Base-by-base conservation (phyloP, 2,329 filamentous ascomycete genomes). In the Aspergillus clavatus region DNA sequence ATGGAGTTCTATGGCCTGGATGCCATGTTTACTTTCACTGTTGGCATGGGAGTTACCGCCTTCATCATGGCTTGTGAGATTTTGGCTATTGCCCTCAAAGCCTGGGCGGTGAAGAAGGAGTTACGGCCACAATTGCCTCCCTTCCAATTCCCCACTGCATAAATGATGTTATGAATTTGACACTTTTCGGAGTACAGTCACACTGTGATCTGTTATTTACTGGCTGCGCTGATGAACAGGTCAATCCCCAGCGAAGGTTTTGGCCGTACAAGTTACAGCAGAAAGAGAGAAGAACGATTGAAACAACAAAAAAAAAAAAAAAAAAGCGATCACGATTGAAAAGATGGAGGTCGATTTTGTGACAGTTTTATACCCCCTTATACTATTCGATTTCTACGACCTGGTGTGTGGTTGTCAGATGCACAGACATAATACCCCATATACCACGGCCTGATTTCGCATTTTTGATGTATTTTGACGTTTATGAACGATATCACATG, bases 11-110 rank as follows among this genome's bases (percentile, higher is more conserved):
- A 90, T 61, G 69, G 83, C 3, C 72, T 95, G 12, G 87, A 95
- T 60, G 87, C 87, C 52, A 96, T 95, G 89, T 93, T 95, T 67
- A 81, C 89, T 50, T 95, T 95, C 68, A 95, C 89, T 0, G 79
- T 95, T 26, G 86, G 83, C 7, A 86, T 94, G 80, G 91, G 90
- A 2, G 64, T 94, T 5, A 87, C 89, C 1, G 85, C 84, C 2
- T 75, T 95, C 40, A 68, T 95, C 41, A 91, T 96, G 86, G 83
- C 89, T 0, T 95, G 87, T 83, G 79, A 86, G 43, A 78, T 94
- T 16, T 60, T 89, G 22, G 72, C 86, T 8, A 80, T 96, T 48
- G 85, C 89, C 21, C 70, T 95, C 62, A 96, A 95, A 69, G 90
- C 89, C 21, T 95, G 89, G 89, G 89, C 88, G 4, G 68, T 80